A percentile compares a stretch with the other conserved stretches of the same genome.
phyloP scores from a whole-genome alignment of 768 basidiomycete species.

The Termitomyces sp. region DNA sequence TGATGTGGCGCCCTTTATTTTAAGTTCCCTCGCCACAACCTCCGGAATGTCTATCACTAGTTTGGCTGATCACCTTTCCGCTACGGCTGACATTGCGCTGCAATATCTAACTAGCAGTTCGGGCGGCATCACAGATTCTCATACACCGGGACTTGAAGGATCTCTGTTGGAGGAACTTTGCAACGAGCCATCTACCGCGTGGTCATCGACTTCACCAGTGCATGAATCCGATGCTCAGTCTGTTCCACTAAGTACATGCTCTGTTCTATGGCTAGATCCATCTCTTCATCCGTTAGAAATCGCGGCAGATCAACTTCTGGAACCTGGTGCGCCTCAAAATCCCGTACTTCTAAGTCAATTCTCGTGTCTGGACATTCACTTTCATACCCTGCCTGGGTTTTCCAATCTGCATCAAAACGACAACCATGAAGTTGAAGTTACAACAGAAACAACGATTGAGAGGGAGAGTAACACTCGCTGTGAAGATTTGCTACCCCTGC shows the following conservation, averaged over 20 bases:
- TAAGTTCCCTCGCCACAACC: constrained; percentile 21
- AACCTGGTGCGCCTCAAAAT: not conserved
- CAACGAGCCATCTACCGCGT: not conserved
- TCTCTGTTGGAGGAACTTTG: constrained; percentile 6
- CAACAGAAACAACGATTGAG: not conserved
- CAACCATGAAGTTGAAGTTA: not conserved
- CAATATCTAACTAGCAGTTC: constrained; percentile 16
- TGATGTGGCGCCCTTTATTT: constrained; percentile 10
- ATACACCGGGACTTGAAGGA: not conserved
- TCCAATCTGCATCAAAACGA: not conserved
- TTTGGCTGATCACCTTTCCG: constrained; percentile 28
- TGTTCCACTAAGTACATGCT: not conserved
- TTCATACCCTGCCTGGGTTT: not conserved
- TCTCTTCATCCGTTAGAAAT: constrained; percentile 34
- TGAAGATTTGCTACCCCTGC: not conserved
- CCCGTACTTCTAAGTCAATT: not conserved
- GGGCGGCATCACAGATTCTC: not conserved
- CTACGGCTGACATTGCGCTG: constrained; percentile 27
- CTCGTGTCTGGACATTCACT: not conserved
- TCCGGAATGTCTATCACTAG: constrained; percentile 27
- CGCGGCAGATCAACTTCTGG: constrained; percentile 11
- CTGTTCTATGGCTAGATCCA: constrained; percentile 14
- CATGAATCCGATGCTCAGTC: not conserved
- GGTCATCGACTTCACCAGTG: not conserved
- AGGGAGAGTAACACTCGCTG: not conserved